Percentiles rank a stretch among this genome's conserved stretches.
Evolutionary conservation across 345 rosid species (phyloP).

Genomic region (Bruguiera parviflora): DNA sequence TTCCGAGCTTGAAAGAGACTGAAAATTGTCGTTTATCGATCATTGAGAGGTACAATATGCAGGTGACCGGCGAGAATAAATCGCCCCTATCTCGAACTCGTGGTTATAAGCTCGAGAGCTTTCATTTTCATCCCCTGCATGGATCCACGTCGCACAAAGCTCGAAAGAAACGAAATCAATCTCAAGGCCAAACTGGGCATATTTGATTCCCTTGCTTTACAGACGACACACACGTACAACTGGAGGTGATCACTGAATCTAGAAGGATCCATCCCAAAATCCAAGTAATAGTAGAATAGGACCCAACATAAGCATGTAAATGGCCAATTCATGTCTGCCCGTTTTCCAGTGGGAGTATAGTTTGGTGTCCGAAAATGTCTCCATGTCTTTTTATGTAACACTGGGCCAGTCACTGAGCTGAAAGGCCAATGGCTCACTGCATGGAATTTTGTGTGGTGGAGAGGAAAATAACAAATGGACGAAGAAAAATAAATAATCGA

Average conservation of each 20-base stretch:
- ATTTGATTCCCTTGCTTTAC: neutral
- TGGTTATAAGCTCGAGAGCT: constrained; percentile 22
- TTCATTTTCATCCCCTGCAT: constrained; percentile 24
- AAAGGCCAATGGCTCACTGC: constrained; percentile 72
- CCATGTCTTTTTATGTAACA: neutral
- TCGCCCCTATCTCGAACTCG: constrained; percentile 1
- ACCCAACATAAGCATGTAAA: neutral
- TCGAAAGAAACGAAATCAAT: constrained; percentile 6
- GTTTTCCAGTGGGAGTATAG: neutral
- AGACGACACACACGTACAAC: neutral
- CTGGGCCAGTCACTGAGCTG: neutral
- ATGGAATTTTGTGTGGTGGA: neutral
- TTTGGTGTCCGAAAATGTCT: neutral
- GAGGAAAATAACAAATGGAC: neutral
- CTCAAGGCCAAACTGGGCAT: neutral
- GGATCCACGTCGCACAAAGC: neutral
- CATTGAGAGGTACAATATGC: neutral
- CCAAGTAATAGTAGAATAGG: neutral
- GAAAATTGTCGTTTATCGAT: neutral
- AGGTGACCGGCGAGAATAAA: constrained; percentile 18
- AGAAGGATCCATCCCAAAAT: constrained; percentile 5
- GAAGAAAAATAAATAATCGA: neutral
- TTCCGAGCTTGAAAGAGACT: constrained; percentile 8
- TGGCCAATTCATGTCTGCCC: neutral
- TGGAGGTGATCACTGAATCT: constrained; percentile 1